These are phyloP conservation scores for Dujonia santamariae DNA, from an alignment of 1,139 yeast genomes.

Conservation along the genomic window DNA sequence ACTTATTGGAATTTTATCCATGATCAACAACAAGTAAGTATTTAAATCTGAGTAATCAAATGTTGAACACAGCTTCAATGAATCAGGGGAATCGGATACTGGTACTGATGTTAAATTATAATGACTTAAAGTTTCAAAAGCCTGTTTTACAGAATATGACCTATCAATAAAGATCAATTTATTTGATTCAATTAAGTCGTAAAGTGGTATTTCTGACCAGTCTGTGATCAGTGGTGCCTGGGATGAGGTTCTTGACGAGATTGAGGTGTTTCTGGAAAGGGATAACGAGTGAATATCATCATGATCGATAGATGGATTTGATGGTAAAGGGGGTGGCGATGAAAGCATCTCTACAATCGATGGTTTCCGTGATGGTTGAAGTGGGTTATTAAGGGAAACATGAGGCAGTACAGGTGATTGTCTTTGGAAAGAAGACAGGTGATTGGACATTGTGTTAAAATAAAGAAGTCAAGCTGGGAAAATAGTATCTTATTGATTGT, in stretches of 20 bases:
- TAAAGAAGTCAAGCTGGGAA: background rate
- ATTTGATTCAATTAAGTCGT: slow-evolving; percentile 75
- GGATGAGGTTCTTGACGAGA: slow-evolving; percentile 30
- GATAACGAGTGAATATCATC: slow-evolving; percentile 37
- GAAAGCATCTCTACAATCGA: slow-evolving; percentile 82
- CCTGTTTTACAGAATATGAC: slow-evolving; percentile 72
- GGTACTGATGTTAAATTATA: slow-evolving; percentile 85
- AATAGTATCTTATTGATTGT: too few species aligned
- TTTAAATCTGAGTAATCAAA: slow-evolving; percentile 92
- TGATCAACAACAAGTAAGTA: slow-evolving; percentile 71
- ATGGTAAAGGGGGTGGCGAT: slow-evolving; percentile 74
- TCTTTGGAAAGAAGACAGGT: slow-evolving; percentile 9
- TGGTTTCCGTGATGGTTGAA: slow-evolving; percentile 48
- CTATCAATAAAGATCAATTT: slow-evolving; percentile 67
- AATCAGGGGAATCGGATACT: slow-evolving; percentile 41
- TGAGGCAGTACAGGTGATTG: slow-evolving; percentile 9
- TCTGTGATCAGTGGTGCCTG: slow-evolving; percentile 30
- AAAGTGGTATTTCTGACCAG: slow-evolving; percentile 72
- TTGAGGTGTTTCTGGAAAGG: slow-evolving; percentile 44
- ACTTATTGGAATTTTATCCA: slow-evolving; percentile 55
- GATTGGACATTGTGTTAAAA: slow-evolving; percentile 7
- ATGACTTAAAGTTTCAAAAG: slow-evolving; percentile 71
- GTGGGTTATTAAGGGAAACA: slow-evolving; percentile 4
- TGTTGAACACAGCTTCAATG: slow-evolving; percentile 61
- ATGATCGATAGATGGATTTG: slow-evolving; percentile 16